Conservation (phyloP, 2,329 filamentous ascomycete species). For the Penicillium sp. region DNA sequence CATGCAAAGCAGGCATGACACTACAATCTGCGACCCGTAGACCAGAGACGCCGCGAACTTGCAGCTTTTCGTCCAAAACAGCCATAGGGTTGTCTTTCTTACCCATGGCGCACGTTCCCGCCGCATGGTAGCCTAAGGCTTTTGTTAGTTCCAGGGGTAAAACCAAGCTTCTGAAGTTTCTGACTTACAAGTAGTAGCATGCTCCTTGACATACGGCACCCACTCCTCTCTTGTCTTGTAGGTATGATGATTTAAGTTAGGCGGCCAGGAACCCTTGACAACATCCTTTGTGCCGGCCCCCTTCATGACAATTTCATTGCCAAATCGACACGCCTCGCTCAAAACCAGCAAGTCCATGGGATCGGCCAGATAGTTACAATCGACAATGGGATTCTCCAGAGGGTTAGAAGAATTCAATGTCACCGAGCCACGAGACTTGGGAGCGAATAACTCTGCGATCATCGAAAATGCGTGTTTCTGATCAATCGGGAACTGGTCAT, state of each 20-base stretch:
- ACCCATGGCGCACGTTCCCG: constrained; percentile 63
- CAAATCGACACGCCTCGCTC: constrained; percentile 61
- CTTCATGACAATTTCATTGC: constrained; percentile 64
- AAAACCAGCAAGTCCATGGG: constrained; percentile 63
- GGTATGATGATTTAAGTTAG: constrained; percentile 55
- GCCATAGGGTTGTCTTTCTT: constrained; percentile 52
- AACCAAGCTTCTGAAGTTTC: not conserved
- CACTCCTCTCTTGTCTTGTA: constrained; percentile 62
- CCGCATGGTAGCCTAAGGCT: constrained; percentile 57
- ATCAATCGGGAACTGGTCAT: constrained; percentile 57
- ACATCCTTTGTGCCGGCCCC: constrained; percentile 63
- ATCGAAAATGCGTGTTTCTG: constrained; percentile 62
- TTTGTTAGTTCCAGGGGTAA: not conserved
- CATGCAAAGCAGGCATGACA: constrained; percentile 57
- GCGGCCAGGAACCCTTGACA: constrained; percentile 65
- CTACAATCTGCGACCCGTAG: constrained; percentile 61
- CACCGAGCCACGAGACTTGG: constrained; percentile 61
- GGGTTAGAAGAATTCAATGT: constrained; percentile 55
- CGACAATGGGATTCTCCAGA: constrained; percentile 58
- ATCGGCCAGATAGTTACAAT: constrained; percentile 63
- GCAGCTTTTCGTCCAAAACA: constrained; percentile 59
- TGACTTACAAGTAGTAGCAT: constrained; percentile 63
- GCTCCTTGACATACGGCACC: constrained; percentile 60
- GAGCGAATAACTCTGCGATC: constrained; percentile 61
- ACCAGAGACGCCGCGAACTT: constrained; percentile 56